Evolutionary conservation across 768 basidiomycete genomes (phyloP).

Genomic region (Trametes villosa): DNA sequence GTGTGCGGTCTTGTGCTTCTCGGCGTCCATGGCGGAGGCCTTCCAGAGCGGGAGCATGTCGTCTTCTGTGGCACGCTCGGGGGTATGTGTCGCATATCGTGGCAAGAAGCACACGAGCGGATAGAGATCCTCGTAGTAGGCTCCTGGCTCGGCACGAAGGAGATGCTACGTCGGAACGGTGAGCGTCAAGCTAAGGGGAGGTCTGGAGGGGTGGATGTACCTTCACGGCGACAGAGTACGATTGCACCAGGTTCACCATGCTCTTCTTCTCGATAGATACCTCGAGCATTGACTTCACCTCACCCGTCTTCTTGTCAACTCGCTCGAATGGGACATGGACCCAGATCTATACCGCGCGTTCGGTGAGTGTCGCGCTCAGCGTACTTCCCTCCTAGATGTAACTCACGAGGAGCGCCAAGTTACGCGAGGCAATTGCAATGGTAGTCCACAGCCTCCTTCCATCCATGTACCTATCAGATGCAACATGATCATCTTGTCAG

Average conservation of each 20-base stretch:
- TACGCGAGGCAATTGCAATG: conserved; percentile 59
- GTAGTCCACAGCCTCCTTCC: conserved; percentile 74
- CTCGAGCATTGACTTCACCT: conserved; percentile 42
- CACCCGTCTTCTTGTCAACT: conserved; percentile 36
- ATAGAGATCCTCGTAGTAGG: conserved; percentile 77
- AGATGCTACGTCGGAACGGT: conserved; percentile 48
- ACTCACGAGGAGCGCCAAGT: conserved; percentile 60
- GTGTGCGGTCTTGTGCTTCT: conserved; percentile 27
- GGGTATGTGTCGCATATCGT: conserved; percentile 47
- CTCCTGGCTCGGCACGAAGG: conserved; percentile 69
- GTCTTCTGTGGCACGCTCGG: conserved; percentile 31
- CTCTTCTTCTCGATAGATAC: conserved; percentile 73
- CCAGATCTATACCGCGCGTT: conserved; percentile 47
- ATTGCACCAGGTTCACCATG: conserved; percentile 75
- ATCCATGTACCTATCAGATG: conserved; percentile 59
- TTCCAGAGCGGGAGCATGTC: conserved; percentile 65
- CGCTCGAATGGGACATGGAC: conserved; percentile 56
- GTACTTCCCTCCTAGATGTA: not conserved
- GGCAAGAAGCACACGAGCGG: conserved; percentile 71
- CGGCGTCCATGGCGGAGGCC: conserved; percentile 39
- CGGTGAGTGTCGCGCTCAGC: not conserved
- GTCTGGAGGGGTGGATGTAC: conserved; percentile 37
- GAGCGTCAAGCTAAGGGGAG: not conserved
- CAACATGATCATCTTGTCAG: not conserved
- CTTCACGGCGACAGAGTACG: conserved; percentile 70